Base-by-base conservation (phyloP, 768 basidiomycete genomes). In the Russula ochroleuca region DNA sequence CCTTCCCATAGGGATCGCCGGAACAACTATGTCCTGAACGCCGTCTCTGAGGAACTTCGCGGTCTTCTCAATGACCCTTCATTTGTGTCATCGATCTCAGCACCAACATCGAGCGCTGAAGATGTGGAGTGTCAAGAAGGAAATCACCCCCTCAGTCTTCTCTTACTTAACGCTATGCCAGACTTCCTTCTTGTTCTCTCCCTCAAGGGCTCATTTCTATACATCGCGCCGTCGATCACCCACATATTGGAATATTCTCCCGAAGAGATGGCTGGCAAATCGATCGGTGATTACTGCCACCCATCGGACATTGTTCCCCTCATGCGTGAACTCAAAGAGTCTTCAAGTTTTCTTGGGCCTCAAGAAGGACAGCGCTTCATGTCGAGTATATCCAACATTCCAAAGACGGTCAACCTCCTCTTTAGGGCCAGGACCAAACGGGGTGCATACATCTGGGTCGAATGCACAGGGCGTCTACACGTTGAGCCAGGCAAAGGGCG, bases 171-270 rank as follows among this genome's bases (percentile, higher is more conserved):
- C 69, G 75, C 78, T 33, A 74, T 78, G 6, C 85, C 87, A 2
- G 96, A 98, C 73, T 92, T 96, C 72, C 78, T 97, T 25, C 88
- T 90, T 71, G 94, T 98, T 59, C 80, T 99, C 45, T 94, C 91
- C 2, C 84, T 97, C 69, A 95, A 98, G 72, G 96, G 96, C 33
- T 80, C 83, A 17, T 94, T 98, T 74, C 85, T 96, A 53, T 99
- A 97, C 73, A 90, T 93, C 57, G 91, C 93, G 0, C 94, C 94
- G 1, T 83, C 88, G 28, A 85, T 96, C 21, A 76, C 82, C 13
- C 77, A 82, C 33, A 84, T 94, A 11, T 80, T 98, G 40, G 95
- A 95, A 41, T 97, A 95, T 76, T 85, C 88, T 28, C 86, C 94
- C 2, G 79, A 84, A 37, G 92, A 96, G 62, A 84, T 98, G 60